Percentiles rank a stretch among this genome's conserved stretches.
These are phyloP conservation scores for Vaccinium corymbosum DNA, from an alignment of 148 eudicot genomes.

Conservation along the genomic window DNA sequence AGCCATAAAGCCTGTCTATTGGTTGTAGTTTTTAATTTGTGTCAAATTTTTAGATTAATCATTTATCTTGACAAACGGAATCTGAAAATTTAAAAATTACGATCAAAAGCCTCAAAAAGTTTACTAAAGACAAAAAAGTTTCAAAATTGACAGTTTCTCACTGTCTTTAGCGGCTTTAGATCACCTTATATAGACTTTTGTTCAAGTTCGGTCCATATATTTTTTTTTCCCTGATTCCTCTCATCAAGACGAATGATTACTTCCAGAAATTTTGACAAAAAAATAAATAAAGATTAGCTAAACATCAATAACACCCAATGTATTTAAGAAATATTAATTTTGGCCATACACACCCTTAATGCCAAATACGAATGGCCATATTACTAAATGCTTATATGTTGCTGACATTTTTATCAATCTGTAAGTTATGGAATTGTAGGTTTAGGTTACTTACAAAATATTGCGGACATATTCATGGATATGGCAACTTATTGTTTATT, in stretches of 20 bases:
- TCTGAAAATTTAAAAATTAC: background rate
- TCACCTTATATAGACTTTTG: background rate
- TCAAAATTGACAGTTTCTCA: background rate
- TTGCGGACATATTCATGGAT: background rate
- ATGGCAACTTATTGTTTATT: conserved; percentile 1
- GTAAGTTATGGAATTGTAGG: background rate
- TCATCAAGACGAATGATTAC: background rate
- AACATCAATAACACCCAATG: background rate
- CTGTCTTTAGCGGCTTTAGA: background rate
- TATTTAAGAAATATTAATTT: background rate
- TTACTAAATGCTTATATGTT: background rate
- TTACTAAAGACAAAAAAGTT: background rate
- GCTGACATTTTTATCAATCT: background rate
- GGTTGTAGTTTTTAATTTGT: background rate
- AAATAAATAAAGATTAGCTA: background rate
- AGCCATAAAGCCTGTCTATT: background rate
- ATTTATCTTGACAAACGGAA: background rate
- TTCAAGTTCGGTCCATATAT: background rate
- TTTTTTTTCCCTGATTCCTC: background rate
- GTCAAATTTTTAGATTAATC: background rate
- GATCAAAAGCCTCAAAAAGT: background rate
- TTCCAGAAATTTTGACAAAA: background rate
- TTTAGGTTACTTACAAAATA: background rate
- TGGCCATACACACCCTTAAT: background rate
- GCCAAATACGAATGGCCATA: background rate